Evolutionary conservation across 2,329 filamentous ascomycete genomes (phyloP), one percentile per base, ranked within the genome.

Genomic region (Mycosphaerella sp.): DNA sequence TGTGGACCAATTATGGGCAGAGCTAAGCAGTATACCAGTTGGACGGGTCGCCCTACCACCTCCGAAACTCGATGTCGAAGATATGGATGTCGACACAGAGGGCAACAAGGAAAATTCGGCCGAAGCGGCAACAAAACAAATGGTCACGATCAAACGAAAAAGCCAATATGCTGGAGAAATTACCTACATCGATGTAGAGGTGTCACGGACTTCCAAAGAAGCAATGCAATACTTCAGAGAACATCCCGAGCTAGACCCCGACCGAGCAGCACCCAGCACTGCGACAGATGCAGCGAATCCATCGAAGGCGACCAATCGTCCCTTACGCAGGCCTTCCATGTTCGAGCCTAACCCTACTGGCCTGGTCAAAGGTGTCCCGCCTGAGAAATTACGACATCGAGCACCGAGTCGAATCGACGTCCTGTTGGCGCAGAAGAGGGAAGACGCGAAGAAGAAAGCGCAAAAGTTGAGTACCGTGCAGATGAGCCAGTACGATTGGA

Each of bases 401-500:
- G 62, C 65, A 2, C 68, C 63, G 1, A 62, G 51, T 7, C 56
- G 63, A 21, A 46, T 64, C 39, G 66, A 67, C 42, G 66, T 65
- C 4, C 45, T 66, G 13, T 59, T 62, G 53, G 63, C 60, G n/a
- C 62, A 61, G 54, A 61, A 64, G 54, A 62, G 61, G 61, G 56
- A 47, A 49, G 64, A 54, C 56, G 67, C 64, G 57, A 59, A 52
- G 53, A 68, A 57, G 64, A 63, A 53, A 59, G 77, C 61, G 17
- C 76, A 78, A 52, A 84, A 82, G 62, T 76, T 85, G 68, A 84
- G 82, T 58, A 82, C 81, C 0, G 79, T 85, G 44, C 80, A 83
- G 66, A 85, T 84, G 66, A 82, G 78, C 27, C 75, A 80, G 47
- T 69, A 84, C 61, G 81, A 85, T 59, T 85, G 81, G 81, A 80